These are phyloP conservation scores for Aureobasidium pullulans DNA, from an alignment of 2,329 filamentous ascomycete genomes.

Conservation along the genomic window DNA sequence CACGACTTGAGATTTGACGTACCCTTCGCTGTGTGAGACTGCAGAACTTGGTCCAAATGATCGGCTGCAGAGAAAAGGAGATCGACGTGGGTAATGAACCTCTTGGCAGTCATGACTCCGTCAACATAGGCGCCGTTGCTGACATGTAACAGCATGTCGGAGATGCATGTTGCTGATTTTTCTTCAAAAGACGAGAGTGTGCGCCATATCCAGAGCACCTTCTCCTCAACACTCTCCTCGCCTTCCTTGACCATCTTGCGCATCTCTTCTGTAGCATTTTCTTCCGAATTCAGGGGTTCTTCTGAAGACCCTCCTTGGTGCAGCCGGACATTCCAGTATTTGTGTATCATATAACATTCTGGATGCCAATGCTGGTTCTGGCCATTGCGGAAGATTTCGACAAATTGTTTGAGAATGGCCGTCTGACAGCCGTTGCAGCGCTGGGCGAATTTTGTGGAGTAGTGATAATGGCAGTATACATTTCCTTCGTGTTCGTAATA, in stretches of 20 bases:
- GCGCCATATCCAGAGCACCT: conserved; percentile 97
- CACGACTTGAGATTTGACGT: conserved; percentile 27
- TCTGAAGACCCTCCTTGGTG: conserved; percentile 23
- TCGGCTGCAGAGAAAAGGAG: conserved; percentile 86
- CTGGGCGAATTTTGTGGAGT: conserved; percentile 94
- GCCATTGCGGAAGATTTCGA: conserved; percentile 96
- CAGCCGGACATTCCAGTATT: conserved; percentile 97
- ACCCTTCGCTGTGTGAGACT: conserved; percentile 67
- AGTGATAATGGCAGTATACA: conserved; percentile 98
- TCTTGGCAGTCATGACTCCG: conserved; percentile 87
- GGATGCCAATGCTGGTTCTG: conserved; percentile 99
- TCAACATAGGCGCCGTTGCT: conserved; percentile 96
- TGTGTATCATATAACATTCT: conserved; percentile 99
- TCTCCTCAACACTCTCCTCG: conserved; percentile 94
- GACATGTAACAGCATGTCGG: conserved; percentile 96
- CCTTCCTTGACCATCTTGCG: conserved; percentile 71
- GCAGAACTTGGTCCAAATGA: conserved; percentile 68
- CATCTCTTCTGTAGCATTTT: conserved; percentile 57
- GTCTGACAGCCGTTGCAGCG: conserved; percentile 95
- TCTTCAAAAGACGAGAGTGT: conserved; percentile 95
- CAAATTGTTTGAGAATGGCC: conserved; percentile 96
- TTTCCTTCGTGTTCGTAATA: conserved; percentile 97
- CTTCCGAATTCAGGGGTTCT: conserved; percentile 29
- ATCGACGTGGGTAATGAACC: conserved; percentile 94
- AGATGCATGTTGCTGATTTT: conserved; percentile 95